Evolutionary conservation across 805 yeast species (phyloP).

Genomic region (Kregervanrija delftensis): DNA sequence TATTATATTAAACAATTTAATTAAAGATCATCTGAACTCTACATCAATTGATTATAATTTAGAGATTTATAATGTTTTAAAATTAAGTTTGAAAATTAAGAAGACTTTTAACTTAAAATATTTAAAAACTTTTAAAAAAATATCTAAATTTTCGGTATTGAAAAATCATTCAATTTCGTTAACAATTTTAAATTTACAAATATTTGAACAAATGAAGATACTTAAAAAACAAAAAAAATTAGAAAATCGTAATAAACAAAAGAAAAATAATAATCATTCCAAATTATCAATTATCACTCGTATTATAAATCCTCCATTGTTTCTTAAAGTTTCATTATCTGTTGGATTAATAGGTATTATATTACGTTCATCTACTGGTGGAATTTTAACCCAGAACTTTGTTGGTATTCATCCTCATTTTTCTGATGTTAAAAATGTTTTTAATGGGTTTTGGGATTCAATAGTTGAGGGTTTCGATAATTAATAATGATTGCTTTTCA

Average conservation of each 20-base stretch:
- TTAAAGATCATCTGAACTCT: conserved; percentile 20
- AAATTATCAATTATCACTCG: background rate
- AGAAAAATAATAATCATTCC: too few species aligned
- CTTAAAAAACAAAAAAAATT: conserved; percentile 3
- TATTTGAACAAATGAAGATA: conserved; percentile 8
- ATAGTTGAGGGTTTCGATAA: too few species aligned
- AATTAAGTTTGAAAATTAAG: conserved; percentile 12
- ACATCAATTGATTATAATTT: conserved; percentile 17
- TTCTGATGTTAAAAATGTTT: too few species aligned
- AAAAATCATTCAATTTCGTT: conserved; percentile 7
- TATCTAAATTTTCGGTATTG: conserved; percentile 18
- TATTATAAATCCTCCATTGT: background rate
- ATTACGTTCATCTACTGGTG: too few species aligned
- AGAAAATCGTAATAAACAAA: too few species aligned
- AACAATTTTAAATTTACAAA: conserved; percentile 12
- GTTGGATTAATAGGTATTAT: background rate
- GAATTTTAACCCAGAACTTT: too few species aligned
- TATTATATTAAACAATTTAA: conserved; percentile 20
- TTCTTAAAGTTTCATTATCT: conserved; percentile 1
- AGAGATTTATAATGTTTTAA: conserved; percentile 22
- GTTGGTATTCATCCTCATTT: too few species aligned
- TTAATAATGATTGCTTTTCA: too few species aligned
- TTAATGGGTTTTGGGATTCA: too few species aligned
- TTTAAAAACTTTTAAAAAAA: conserved; percentile 1
- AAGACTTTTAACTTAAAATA: conserved; percentile 6